These are phyloP conservation scores for Colletotrichum gloeosporioides DNA, from an alignment of 2,329 filamentous ascomycete genomes.

Conservation along the genomic window DNA sequence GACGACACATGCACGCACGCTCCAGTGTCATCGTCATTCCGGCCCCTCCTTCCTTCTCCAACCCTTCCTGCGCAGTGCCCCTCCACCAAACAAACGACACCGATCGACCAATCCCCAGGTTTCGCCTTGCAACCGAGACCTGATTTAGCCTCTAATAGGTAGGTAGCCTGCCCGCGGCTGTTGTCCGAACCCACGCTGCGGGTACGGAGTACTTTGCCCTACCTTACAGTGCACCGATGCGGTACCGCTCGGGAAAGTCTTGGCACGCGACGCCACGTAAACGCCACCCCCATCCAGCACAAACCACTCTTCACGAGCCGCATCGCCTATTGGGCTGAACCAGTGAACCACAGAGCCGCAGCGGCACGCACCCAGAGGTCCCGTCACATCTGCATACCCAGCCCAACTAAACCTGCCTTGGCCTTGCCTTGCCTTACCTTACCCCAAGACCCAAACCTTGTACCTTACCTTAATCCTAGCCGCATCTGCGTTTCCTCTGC, in stretches of 20 bases:
- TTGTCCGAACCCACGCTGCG: neutral
- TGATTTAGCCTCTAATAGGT: neutral
- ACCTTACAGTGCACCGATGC: neutral
- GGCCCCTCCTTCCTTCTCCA: neutral
- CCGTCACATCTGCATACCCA: neutral
- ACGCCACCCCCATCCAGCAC: neutral
- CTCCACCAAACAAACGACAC: neutral
- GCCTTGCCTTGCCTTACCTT: neutral
- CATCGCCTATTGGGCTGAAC: slow-evolving; percentile 5
- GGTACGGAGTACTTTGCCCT: neutral
- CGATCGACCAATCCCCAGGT: neutral
- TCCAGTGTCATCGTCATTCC: neutral
- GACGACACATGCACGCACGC: neutral
- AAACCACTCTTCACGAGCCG: neutral
- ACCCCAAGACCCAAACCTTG: neutral
- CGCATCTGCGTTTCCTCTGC: neutral
- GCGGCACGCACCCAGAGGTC: neutral
- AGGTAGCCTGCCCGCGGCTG: neutral
- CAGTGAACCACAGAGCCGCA: neutral
- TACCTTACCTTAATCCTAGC: neutral
- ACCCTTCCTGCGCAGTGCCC: neutral
- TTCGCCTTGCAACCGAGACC: neutral
- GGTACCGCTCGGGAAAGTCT: neutral
- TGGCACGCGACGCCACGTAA: slow-evolving; percentile 17
- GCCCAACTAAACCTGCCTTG: neutral